phyloP scores from a whole-genome alignment of 306 rosid species.

The Vigna unguiculata region DNA sequence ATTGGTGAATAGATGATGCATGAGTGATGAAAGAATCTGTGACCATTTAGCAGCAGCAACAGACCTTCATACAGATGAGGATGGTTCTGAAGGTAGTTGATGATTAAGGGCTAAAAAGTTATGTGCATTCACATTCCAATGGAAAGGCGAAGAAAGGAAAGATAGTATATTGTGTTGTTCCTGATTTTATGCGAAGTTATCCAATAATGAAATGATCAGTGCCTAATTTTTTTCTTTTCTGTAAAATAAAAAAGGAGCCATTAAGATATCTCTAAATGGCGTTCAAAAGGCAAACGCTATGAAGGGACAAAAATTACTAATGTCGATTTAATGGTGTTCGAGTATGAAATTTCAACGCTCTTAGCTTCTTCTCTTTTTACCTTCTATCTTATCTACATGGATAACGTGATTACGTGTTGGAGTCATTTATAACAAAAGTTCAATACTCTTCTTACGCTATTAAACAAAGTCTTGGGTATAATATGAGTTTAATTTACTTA shows the following conservation, averaged over 20 bases:
- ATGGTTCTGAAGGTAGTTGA: conserved; percentile 91
- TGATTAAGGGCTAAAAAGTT: conserved; percentile 75
- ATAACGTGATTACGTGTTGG: too few species aligned
- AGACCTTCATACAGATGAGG: conserved; percentile 88
- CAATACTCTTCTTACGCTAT: not conserved
- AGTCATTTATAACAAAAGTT: not conserved
- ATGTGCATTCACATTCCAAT: conserved; percentile 92
- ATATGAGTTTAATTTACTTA: not conserved
- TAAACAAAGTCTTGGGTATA: not conserved
- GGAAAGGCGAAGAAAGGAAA: conserved; percentile 62
- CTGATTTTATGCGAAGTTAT: not conserved
- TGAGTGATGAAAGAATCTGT: not conserved
- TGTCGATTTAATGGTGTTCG: not conserved
- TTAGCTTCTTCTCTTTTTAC: not conserved
- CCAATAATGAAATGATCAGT: too few species aligned
- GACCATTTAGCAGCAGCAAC: conserved; percentile 60
- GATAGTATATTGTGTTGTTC: conserved; percentile 66
- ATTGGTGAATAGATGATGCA: not conserved
- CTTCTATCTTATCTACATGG: not conserved
- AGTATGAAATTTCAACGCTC: too few species aligned
- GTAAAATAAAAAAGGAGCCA: too few species aligned
- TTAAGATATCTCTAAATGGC: too few species aligned
- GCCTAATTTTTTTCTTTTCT: too few species aligned
- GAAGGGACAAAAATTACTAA: not conserved
- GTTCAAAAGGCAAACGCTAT: too few species aligned